Conservation (phyloP, 352 stramenopile genomes). For the Phytopythium chamaehyphon region DNA sequence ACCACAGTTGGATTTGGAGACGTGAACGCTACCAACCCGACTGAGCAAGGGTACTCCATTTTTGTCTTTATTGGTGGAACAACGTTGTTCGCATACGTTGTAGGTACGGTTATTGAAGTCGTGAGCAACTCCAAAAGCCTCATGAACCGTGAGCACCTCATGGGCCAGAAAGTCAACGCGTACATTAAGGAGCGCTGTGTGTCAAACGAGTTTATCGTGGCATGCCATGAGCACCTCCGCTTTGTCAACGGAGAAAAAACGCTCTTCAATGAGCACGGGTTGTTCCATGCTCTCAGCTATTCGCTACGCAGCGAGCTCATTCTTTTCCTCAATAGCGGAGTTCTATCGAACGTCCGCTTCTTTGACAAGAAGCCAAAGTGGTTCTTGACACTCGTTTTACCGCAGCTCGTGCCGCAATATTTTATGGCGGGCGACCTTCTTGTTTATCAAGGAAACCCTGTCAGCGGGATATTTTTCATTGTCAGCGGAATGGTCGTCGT, state of each 20-base stretch:
- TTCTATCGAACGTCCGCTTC: constrained; percentile 65
- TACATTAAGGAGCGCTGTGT: constrained; percentile 80
- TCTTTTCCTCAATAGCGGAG: constrained; percentile 49
- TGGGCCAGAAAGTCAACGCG: constrained; percentile 63
- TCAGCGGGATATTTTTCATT: constrained; percentile 77
- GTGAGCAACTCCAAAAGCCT: constrained; percentile 77
- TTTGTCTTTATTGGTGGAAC: constrained; percentile 82
- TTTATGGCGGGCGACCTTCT: constrained; percentile 63
- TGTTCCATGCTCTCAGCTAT: constrained; percentile 70
- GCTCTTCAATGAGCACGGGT: constrained; percentile 50
- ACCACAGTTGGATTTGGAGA: constrained; percentile 86
- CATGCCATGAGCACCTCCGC: constrained; percentile 71
- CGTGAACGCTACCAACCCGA: constrained; percentile 65
- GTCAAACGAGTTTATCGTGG: constrained; percentile 58
- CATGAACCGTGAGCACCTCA: constrained; percentile 69
- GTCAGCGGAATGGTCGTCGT: constrained; percentile 61
- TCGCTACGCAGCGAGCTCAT: constrained; percentile 63
- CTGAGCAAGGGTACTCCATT: constrained; percentile 75
- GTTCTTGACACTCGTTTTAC: constrained; percentile 71
- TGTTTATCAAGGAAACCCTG: constrained; percentile 64
- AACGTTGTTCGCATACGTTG: constrained; percentile 76
- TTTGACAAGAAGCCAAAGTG: constrained; percentile 86
- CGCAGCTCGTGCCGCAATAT: constrained; percentile 61
- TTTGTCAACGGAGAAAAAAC: constrained; percentile 72
- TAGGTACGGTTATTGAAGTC: constrained; percentile 78